Evolutionary conservation across 129 eudicot species (phyloP), one percentile per base, ranked within the genome.

Genomic region (Sambucus nigra): DNA sequence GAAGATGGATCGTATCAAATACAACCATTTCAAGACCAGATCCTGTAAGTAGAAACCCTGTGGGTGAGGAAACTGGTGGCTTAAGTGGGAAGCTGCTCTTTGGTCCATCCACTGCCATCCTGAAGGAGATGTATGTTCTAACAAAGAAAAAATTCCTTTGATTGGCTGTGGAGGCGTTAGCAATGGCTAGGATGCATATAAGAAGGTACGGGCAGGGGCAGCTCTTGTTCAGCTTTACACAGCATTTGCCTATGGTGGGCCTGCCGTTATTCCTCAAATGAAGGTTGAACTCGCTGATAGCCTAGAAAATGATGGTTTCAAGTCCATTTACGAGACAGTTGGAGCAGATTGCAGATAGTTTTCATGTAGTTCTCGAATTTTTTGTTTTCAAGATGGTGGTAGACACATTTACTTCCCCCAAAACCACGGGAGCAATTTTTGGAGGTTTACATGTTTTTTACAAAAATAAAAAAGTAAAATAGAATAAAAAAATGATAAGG

Each of bases 151-250:
- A 65, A 74, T 89, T 68, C 95, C 95, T 65, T 76, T 89, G 78
- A 81, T 89, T 40, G 97, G 97, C 22, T 81, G 93, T 64, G 97
- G 97, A 66, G 97, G 97, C 23, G 61, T 89, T 61, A 76, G 88
- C 86, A 81, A 95, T 66, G 97, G 97, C 5, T 93, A 79, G 69
- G 97, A 89, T 78, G 97, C 95, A 25, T 89, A 89, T 76, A 84
- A 75, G 65, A 89, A 89, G 63, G 78, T 89, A 67, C 75, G 97
- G 67, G 88, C 97, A 11, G 97, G 97, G 50, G 97, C 97, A 48
- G 81, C 81, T 57, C 95, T 89, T 29, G 93, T 89, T 79, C 97
- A 84, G 74, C 88, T 89, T 41, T 89, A 89, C 66, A 84, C 97
- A 18, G 86, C 95, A 21, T 81, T 89, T 66, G 97, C 88, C 52